Evolutionary conservation across 2,329 filamentous ascomycete genomes (phyloP).

Genomic region (Xylariaceae sp.): DNA sequence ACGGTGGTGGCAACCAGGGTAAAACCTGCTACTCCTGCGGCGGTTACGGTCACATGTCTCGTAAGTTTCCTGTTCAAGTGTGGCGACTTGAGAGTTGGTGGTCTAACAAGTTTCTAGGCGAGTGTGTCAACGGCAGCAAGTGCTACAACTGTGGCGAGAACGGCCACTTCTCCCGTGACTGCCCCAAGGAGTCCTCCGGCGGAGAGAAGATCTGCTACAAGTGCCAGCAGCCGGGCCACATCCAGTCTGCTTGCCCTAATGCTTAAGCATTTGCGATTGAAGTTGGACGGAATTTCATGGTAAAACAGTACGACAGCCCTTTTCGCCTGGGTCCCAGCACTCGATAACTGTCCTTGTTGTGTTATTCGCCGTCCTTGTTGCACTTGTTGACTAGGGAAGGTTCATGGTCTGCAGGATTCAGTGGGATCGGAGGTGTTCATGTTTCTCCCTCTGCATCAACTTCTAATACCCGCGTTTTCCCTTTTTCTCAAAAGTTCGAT

Average conservation of each 20-base stretch:
- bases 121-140: conserved; percentile 98
- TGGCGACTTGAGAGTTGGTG: neutral
- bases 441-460: conserved; percentile 13
- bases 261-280: conserved; percentile 38
- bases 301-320: conserved; percentile 8
- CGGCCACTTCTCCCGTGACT: conserved; percentile 92
- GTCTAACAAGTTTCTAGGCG: conserved; percentile 42
- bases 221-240: conserved; percentile 77
- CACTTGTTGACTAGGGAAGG: conserved; percentile 4
- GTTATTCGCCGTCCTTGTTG: conserved; percentile 1
- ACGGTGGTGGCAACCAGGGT: conserved; percentile 41
- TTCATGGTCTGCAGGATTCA: conserved; percentile 3
- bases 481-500: conserved; percentile 11
- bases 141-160: conserved; percentile 99
- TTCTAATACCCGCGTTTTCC: conserved; percentile 14
- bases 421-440: conserved; percentile 4
- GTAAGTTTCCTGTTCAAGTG: conserved; percentile 41
- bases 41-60: conserved; percentile 93
- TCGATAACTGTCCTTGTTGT: neutral
- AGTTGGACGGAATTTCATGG: conserved; percentile 12
- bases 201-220: conserved; percentile 98
- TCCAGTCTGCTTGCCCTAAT: conserved; percentile 86
- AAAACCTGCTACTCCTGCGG: conserved; percentile 99
- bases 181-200: conserved; percentile 80
- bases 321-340: conserved; percentile 2